Percentiles rank a stretch among this genome's conserved stretches.
phyloP scores from a whole-genome alignment of 495 filamentous ascomycete species.

The Penicillium egyptiacum region DNA sequence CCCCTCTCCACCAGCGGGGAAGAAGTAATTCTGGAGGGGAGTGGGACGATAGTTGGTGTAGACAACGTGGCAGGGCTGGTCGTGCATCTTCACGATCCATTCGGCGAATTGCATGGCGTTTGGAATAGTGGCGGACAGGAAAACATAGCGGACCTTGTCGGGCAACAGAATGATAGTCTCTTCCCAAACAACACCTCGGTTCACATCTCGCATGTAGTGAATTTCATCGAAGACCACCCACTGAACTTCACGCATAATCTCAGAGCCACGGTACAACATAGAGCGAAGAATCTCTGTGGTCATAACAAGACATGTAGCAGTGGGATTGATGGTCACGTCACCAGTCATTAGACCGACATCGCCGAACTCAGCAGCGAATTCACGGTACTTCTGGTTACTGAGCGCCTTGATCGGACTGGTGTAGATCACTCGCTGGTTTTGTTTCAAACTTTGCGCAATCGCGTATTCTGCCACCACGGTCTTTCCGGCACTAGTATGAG shows the following conservation, averaged over 20 bases:
- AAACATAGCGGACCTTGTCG: conserved; percentile 97
- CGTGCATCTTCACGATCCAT: conserved; percentile 96
- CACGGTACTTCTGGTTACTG: conserved; percentile 97
- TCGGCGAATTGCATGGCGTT: conserved; percentile 99
- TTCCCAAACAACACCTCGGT: conserved; percentile 95
- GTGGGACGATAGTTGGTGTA: conserved; percentile 98
- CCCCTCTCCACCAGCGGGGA: conserved; percentile 88
- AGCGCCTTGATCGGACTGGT: conserved; percentile 98
- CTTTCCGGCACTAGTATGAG: conserved; percentile 96
- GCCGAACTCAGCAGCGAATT: conserved; percentile 92
- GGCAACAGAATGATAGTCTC: conserved; percentile 97
- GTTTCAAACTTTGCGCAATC: conserved; percentile 94
- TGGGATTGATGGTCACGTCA: conserved; percentile 98
- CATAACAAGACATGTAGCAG: conserved; percentile 97
- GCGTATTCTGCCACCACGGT: conserved; percentile 98
- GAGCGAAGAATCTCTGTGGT: conserved; percentile 98
- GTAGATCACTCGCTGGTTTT: conserved; percentile 97
- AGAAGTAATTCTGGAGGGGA: conserved; percentile 95
- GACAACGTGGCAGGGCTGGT: conserved; percentile 95
- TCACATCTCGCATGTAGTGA: conserved; percentile 86
- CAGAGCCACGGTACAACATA: conserved; percentile 96
- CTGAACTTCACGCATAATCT: conserved; percentile 97
- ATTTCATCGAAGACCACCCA: conserved; percentile 99
- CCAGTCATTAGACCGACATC: conserved; percentile 98
- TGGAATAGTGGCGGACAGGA: conserved; percentile 97